phyloP scores from a whole-genome alignment of 768 basidiomycete species.

The Russula compacta region DNA sequence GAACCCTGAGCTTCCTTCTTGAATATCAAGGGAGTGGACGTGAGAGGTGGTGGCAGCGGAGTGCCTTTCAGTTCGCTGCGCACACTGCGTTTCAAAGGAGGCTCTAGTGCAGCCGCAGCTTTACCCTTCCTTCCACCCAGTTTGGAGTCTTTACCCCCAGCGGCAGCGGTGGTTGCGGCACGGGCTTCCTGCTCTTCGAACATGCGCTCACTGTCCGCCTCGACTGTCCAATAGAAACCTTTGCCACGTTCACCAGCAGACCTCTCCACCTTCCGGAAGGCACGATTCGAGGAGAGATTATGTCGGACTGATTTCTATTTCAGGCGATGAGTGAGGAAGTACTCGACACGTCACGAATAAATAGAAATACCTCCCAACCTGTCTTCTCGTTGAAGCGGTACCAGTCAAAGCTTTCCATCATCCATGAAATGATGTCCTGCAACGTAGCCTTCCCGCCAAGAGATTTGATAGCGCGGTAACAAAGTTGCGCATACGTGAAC shows the following conservation, averaged over 20 bases:
- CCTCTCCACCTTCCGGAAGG: constrained; percentile 85
- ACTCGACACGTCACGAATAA: constrained; percentile 1
- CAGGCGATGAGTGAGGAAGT: not conserved
- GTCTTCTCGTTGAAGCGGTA: constrained; percentile 75
- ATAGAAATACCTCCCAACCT: constrained; percentile 77
- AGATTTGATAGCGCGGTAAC: constrained; percentile 78
- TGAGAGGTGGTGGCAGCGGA: constrained; percentile 59
- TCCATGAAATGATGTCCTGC: constrained; percentile 89
- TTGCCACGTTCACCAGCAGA: constrained; percentile 81
- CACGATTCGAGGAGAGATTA: constrained; percentile 85
- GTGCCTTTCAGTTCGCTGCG: constrained; percentile 52
- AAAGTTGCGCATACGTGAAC: constrained; percentile 85
- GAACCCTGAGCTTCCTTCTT: constrained; percentile 28
- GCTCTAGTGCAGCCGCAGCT: constrained; percentile 39
- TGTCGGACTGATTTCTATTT: constrained; percentile 80
- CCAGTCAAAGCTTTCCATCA: constrained; percentile 81
- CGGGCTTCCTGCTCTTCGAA: constrained; percentile 61
- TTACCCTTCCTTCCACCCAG: constrained; percentile 53
- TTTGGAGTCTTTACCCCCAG: constrained; percentile 34
- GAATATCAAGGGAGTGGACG: constrained; percentile 50
- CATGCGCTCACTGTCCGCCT: constrained; percentile 57
- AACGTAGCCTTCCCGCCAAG: constrained; percentile 81
- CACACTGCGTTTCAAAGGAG: constrained; percentile 59
- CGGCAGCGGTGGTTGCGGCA: constrained; percentile 25
- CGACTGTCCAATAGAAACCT: constrained; percentile 90